Percentiles rank a stretch among this genome's conserved stretches.
Conservation (phyloP, 768 basidiomycete genomes). For the Cystofilobasidium capitatum region DNA sequence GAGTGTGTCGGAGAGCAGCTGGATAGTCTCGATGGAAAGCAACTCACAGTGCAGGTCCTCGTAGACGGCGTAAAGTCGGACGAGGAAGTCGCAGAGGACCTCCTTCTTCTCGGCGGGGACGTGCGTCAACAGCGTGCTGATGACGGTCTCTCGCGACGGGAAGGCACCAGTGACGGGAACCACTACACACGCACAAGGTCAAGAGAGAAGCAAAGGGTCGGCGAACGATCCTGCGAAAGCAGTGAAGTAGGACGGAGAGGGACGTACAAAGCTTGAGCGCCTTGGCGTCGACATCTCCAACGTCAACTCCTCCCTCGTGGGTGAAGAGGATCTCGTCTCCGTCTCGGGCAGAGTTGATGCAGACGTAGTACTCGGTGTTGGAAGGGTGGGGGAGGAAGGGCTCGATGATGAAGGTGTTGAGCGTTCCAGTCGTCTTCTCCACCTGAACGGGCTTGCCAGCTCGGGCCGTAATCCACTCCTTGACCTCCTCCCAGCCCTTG, state of each 20-base stretch:
- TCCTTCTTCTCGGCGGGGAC: constrained; percentile 79
- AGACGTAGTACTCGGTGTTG: constrained; percentile 93
- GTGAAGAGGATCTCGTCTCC: constrained; percentile 97
- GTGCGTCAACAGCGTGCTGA: constrained; percentile 63
- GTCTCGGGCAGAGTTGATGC: constrained; percentile 89
- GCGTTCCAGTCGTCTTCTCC: constrained; percentile 83
- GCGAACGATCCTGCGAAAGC: not conserved
- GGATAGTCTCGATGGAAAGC: not conserved
- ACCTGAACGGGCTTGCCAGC: constrained; percentile 93
- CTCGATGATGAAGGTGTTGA: constrained; percentile 96
- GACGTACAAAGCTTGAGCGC: constrained; percentile 66
- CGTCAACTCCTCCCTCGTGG: constrained; percentile 96
- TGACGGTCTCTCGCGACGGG: constrained; percentile 71
- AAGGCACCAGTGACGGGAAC: constrained; percentile 42
- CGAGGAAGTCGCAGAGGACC: constrained; percentile 86
- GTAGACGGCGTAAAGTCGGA: constrained; percentile 91
- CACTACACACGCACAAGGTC: constrained; percentile 1
- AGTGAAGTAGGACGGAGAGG: not conserved
- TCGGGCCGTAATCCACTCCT: constrained; percentile 71
- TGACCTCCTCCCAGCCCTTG: constrained; percentile 82
- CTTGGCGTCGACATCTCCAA: constrained; percentile 97
- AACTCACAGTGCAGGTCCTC: constrained; percentile 78
- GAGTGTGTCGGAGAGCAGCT: not conserved
- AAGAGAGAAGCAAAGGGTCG: not conserved
- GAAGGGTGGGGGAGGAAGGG: constrained; percentile 96